Percentiles rank a stretch among this genome's conserved stretches.
Evolutionary conservation across 257 asterid genomes (phyloP).

Genomic region (Cinchona pubescens): DNA sequence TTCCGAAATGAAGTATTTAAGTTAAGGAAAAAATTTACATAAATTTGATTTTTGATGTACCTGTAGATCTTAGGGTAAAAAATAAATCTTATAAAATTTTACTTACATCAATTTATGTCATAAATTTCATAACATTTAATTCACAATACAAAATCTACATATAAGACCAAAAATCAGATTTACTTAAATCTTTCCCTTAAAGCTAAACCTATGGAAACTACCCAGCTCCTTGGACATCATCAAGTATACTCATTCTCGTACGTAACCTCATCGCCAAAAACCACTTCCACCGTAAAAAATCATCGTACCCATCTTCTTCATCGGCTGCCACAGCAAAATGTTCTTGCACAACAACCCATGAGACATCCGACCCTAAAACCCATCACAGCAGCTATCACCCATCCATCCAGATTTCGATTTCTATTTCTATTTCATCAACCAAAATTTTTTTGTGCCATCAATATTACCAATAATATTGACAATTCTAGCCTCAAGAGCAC

Average conservation of each 20-base stretch:
- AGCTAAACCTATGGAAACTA: too few species aligned
- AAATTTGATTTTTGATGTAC: too few species aligned
- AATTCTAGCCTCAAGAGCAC: neutral
- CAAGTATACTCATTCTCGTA: neutral
- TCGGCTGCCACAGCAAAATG: neutral
- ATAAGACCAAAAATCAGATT: too few species aligned
- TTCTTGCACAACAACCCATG: slow-evolving; percentile 14
- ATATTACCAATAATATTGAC: neutral
- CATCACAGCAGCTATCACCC: slow-evolving; percentile 11
- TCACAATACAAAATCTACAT: too few species aligned
- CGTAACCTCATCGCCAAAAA: neutral
- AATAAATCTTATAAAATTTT: too few species aligned
- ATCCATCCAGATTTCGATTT: slow-evolving; percentile 16
- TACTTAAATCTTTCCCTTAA: too few species aligned
- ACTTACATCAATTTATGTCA: too few species aligned
- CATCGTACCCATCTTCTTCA: neutral
- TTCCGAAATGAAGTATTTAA: too few species aligned
- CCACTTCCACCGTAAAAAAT: neutral
- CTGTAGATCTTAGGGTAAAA: too few species aligned
- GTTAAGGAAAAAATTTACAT: too few species aligned
- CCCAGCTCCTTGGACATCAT: too few species aligned
- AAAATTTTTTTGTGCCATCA: slow-evolving; percentile 11
- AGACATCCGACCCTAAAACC: slow-evolving; percentile 35
- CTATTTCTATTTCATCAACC: slow-evolving; percentile 14
- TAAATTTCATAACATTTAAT: too few species aligned